Conservation (phyloP, 306 rosid species). For the Gynostemma pentaphyllum region DNA sequence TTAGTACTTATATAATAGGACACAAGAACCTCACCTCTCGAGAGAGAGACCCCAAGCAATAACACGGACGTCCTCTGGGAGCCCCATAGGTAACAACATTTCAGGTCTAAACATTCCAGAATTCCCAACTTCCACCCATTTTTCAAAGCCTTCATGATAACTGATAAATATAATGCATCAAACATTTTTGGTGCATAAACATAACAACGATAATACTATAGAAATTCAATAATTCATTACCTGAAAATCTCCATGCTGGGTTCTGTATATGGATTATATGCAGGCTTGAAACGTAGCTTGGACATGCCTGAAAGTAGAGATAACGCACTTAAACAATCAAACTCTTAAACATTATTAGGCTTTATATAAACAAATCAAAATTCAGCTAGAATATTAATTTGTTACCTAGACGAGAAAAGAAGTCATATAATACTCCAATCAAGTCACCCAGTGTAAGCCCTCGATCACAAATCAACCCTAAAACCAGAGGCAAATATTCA, state of each 20-base stretch:
- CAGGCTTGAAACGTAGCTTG: slow-evolving; percentile 79
- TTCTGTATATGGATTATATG: slow-evolving; percentile 92
- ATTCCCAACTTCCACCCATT: slow-evolving; percentile 92
- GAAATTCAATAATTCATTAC: slow-evolving; percentile 18
- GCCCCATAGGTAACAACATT: slow-evolving; percentile 95
- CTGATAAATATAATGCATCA: slow-evolving; percentile 24
- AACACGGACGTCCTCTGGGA: slow-evolving; percentile 90
- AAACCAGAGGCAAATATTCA: slow-evolving; percentile 9
- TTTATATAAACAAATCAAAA: neutral
- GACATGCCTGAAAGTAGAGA: slow-evolving; percentile 62
- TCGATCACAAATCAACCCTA: slow-evolving; percentile 85
- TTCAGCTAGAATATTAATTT: slow-evolving; percentile 1
- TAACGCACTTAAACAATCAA: neutral
- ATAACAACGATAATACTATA: neutral
- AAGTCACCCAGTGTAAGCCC: slow-evolving; percentile 84
- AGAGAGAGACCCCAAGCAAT: slow-evolving; percentile 98
- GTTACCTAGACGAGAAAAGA: slow-evolving; percentile 78
- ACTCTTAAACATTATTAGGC: neutral
- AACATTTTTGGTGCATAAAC: neutral
- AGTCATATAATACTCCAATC: slow-evolving; percentile 75
- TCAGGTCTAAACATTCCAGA: slow-evolving; percentile 99
- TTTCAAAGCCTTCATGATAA: slow-evolving; percentile 81
- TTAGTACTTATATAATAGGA: neutral
- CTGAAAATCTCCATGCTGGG: slow-evolving; percentile 99
- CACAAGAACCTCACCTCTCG: slow-evolving; percentile 49